Evolutionary conservation across 306 rosid genomes (phyloP).

Genomic region (Dalbergia cochinchinensis): DNA sequence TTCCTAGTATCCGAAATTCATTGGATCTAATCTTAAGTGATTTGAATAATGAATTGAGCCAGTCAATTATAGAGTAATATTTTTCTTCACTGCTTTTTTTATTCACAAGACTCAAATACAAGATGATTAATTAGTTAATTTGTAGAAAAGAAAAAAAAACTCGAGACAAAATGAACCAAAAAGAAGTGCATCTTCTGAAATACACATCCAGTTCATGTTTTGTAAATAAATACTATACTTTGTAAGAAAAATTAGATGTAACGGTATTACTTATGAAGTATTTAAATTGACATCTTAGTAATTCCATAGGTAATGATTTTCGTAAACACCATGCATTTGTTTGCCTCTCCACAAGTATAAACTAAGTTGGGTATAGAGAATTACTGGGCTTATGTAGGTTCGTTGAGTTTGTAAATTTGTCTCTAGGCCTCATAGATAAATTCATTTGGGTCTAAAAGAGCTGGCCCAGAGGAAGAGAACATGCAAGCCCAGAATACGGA

Average conservation of each 20-base stretch:
- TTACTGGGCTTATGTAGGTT: not conserved
- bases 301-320: not conserved
- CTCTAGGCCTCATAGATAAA: not conserved
- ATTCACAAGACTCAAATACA: no score
- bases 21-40: no score
- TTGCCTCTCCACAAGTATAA: not conserved
- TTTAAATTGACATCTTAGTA: not conserved
- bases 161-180: not conserved
- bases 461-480: not conserved
- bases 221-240: not conserved
- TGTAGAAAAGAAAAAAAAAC: not conserved
- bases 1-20: no score
- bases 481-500: not conserved
- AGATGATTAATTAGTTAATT: not conserved
- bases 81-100: no score
- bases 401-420: not conserved
- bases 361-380: not conserved
- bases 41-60: no score
- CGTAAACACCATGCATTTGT: not conserved
- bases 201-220: not conserved
- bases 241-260: not conserved
- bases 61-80: no score
- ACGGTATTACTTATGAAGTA: not conserved
- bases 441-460: constrained; percentile 3
- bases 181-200: constrained; percentile 3